Conservation (phyloP, 345 rosid species). For the Euclidium syriacum region DNA sequence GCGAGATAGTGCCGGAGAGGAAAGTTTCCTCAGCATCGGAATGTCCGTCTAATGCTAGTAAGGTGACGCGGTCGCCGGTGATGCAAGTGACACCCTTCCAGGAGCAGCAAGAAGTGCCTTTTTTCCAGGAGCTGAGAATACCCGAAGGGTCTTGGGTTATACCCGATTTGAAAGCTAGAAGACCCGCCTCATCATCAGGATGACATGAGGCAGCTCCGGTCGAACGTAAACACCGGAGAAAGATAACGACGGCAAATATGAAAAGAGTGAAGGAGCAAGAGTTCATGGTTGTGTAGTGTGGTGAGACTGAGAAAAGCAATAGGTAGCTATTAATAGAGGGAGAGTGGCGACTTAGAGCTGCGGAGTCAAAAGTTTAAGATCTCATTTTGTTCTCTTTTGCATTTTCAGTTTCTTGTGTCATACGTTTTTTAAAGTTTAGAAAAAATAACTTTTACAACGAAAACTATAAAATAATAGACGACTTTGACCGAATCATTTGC, state of each 20-base stretch:
- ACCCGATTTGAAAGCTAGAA: slow-evolving; percentile 62
- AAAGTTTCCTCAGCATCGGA: slow-evolving; percentile 33
- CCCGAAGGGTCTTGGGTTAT: slow-evolving; percentile 66
- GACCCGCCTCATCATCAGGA: slow-evolving; percentile 60
- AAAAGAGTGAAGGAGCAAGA: not conserved
- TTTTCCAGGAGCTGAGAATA: slow-evolving; percentile 57
- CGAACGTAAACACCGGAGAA: slow-evolving; percentile 12
- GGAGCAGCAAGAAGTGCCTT: slow-evolving; percentile 63
- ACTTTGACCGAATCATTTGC: no score
- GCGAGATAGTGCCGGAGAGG: slow-evolving; percentile 62
- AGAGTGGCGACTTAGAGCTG: not conserved
- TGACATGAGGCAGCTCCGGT: slow-evolving; percentile 48
- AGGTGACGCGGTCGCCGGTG: slow-evolving; percentile 43
- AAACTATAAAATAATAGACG: no score
- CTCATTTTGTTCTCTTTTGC: no score
- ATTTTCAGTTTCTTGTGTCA: no score
- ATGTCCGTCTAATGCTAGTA: slow-evolving; percentile 26
- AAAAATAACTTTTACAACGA: no score
- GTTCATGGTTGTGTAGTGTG: slow-evolving; percentile 6
- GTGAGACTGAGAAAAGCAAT: not conserved
- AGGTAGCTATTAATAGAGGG: not conserved
- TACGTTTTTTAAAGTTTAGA: no score
- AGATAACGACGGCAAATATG: slow-evolving; percentile 9
- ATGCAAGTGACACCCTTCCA: slow-evolving; percentile 55
- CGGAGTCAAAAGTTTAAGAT: slow-evolving; percentile 21